These are phyloP conservation scores for Fusarium domesticum DNA, from an alignment of 2,329 filamentous ascomycete species.

Conservation along the genomic window DNA sequence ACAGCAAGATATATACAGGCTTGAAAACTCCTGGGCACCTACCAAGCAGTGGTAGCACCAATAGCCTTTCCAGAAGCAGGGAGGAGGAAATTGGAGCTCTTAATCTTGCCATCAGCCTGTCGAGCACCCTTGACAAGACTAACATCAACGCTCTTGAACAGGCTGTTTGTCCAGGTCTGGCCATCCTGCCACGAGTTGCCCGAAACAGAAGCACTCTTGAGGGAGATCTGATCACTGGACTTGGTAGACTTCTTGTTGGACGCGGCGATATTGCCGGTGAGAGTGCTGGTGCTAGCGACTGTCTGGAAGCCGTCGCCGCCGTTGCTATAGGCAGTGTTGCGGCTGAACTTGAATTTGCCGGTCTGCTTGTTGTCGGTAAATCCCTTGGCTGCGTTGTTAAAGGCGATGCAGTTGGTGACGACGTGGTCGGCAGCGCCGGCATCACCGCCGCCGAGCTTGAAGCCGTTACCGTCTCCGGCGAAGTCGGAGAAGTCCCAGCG, in stretches of 20 bases:
- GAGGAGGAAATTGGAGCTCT: constrained; percentile 41
- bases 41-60: constrained; percentile 20
- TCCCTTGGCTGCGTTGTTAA: constrained; percentile 42
- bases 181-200: constrained; percentile 44
- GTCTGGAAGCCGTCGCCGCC: constrained; percentile 29
- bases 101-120: constrained; percentile 38
- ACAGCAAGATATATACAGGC: not conserved
- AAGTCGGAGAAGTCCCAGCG: constrained; percentile 43
- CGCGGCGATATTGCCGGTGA: constrained; percentile 41
- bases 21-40: not conserved
- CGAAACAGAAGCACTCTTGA: constrained; percentile 19
- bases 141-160: constrained; percentile 38
- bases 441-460: constrained; percentile 43
- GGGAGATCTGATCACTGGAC: constrained; percentile 6
- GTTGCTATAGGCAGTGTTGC: constrained; percentile 48
- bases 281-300: constrained; percentile 29
- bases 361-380: constrained; percentile 47
- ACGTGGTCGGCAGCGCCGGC: constrained; percentile 41
- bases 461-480: constrained; percentile 46
- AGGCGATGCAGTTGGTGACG: constrained; percentile 44
- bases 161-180: constrained; percentile 37
- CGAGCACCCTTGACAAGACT: constrained; percentile 37
- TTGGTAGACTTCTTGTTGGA: constrained; percentile 10
- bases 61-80: constrained; percentile 32
- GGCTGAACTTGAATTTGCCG: constrained; percentile 38